phyloP scores from a whole-genome alignment of 2,329 filamentous ascomycete genomes.

The Talaromyces verruculosus region DNA sequence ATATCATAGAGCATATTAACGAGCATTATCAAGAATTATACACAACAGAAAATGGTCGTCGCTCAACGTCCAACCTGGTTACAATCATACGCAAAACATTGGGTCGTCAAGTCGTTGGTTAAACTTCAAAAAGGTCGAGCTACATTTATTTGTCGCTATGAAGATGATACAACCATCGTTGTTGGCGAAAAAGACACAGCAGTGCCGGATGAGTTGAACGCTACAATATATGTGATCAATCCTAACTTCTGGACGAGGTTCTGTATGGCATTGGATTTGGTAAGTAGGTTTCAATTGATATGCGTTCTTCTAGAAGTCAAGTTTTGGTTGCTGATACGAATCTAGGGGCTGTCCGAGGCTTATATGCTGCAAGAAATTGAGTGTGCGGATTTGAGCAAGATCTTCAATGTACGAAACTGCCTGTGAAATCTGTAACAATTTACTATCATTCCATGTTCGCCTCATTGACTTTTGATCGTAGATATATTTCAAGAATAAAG shows the following conservation, averaged over 20 bases:
- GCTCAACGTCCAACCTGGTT: not conserved
- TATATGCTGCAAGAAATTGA: constrained; percentile 73
- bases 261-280: constrained; percentile 9
- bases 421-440: not conserved
- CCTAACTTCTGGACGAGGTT: constrained; percentile 16
- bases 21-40: not conserved
- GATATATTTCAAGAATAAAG: constrained; percentile 71
- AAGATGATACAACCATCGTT: constrained; percentile 3
- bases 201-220: not conserved
- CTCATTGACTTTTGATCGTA: constrained; percentile 33
- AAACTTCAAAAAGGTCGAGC: constrained; percentile 4
- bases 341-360: constrained; percentile 66
- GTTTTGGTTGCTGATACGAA: not conserved
- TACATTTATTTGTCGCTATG: constrained; percentile 12
- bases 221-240: constrained; percentile 9
- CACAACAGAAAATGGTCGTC: not conserved
- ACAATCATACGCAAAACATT: constrained; percentile 10
- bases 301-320: not conserved
- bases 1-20: not conserved
- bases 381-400: constrained; percentile 64
- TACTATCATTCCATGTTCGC: not conserved
- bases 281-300: not conserved
- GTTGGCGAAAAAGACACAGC: constrained; percentile 6
- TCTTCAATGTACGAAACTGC: constrained; percentile 58
- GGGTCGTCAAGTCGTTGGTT: not conserved